Conservation (phyloP, 192 early-diverging fungal species). For the Dissophora globulifera region DNA sequence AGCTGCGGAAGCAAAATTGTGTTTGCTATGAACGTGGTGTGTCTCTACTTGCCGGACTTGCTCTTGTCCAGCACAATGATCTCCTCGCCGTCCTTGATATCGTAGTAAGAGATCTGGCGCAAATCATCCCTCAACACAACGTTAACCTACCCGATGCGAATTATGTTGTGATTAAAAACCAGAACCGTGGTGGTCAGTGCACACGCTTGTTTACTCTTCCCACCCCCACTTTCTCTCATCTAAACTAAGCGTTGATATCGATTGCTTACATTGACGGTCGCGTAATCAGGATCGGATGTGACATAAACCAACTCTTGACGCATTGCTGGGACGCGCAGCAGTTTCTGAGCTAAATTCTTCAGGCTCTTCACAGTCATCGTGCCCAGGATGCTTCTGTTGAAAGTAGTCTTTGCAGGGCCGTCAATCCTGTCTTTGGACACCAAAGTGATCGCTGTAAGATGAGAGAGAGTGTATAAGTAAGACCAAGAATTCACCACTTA, state of each 20-base stretch:
- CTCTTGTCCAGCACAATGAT: conserved; percentile 52
- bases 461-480: too few species aligned
- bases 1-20: too few species aligned
- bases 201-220: too few species aligned
- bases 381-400: conserved; percentile 49
- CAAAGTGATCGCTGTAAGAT: conserved; percentile 38
- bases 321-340: conserved; percentile 53
- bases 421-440: conserved; percentile 15
- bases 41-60: neutral
- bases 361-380: conserved; percentile 63
- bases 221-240: too few species aligned
- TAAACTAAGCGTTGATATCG: too few species aligned
- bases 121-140: conserved; percentile 58
- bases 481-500: too few species aligned
- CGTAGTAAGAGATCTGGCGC: conserved; percentile 62
- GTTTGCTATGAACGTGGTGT: neutral
- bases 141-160: conserved; percentile 15
- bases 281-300: conserved; percentile 32
- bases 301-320: conserved; percentile 54
- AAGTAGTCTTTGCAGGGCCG: conserved; percentile 17
- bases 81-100: conserved; percentile 56
- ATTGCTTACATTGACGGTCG: conserved; percentile 28
- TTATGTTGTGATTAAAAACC: too few species aligned
- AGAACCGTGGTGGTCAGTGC: too few species aligned
- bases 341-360: conserved; percentile 62